A percentile compares a stretch with the other conserved stretches of the same genome.
These are phyloP conservation scores for Avicennia marina DNA, from an alignment of 257 asterid species.

Conservation along the genomic window DNA sequence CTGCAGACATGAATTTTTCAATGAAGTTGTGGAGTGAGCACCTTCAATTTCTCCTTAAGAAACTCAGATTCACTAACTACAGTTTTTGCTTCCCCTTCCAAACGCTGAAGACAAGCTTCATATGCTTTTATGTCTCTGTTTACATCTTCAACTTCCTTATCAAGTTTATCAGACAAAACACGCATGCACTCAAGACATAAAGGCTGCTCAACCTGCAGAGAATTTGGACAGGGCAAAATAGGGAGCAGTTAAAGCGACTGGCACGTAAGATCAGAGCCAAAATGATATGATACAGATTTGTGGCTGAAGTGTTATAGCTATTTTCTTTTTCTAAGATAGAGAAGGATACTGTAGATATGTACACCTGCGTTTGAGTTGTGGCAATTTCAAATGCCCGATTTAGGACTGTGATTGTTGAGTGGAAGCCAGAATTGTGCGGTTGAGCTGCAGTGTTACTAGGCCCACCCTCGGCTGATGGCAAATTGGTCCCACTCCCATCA, in stretches of 20 bases:
- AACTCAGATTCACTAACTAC: slow-evolving; percentile 86
- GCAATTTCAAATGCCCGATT: slow-evolving; percentile 96
- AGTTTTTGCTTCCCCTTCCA: slow-evolving; percentile 85
- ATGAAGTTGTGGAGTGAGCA: slow-evolving; percentile 24
- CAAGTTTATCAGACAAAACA: slow-evolving; percentile 88
- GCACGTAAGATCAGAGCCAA: background rate
- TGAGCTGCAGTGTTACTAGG: slow-evolving; percentile 39
- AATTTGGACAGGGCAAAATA: background rate
- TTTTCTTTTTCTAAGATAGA: too few relatives aligned
- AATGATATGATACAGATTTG: too few relatives aligned
- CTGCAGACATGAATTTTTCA: background rate
- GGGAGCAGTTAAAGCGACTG: background rate
- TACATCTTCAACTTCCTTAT: slow-evolving; percentile 96
- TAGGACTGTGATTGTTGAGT: slow-evolving; percentile 79
- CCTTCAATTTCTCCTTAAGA: slow-evolving; percentile 91
- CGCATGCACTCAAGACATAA: slow-evolving; percentile 97
- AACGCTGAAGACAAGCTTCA: slow-evolving; percentile 81
- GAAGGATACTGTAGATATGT: background rate
- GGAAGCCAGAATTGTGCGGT: slow-evolving; percentile 77
- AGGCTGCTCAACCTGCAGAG: slow-evolving; percentile 88
- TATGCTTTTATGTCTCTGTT: slow-evolving; percentile 76
- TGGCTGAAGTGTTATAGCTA: too few relatives aligned
- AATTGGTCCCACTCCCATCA: slow-evolving; percentile 59
- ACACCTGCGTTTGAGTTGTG: slow-evolving; percentile 75
- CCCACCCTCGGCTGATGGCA: slow-evolving; percentile 58